phyloP scores from a whole-genome alignment of 768 basidiomycete species.

The Mycena filopes region DNA sequence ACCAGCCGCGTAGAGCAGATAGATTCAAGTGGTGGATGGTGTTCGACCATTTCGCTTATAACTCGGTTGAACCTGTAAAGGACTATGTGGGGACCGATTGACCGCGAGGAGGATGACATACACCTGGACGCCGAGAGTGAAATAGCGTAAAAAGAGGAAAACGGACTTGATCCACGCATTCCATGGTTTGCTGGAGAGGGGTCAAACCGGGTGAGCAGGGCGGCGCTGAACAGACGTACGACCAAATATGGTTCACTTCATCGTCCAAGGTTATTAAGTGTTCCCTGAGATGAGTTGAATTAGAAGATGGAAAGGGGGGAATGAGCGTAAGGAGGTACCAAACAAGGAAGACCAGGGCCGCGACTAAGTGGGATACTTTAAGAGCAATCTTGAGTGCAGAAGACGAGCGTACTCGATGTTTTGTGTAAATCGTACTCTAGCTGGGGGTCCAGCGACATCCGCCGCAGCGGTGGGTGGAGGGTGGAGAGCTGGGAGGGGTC shows the following conservation, averaged over 20 bases:
- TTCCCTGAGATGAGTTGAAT: constrained; percentile 36
- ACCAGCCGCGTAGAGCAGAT: constrained; percentile 25
- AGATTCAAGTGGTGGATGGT: constrained; percentile 3
- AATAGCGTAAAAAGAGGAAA: constrained; percentile 26
- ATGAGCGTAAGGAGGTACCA: constrained; percentile 30
- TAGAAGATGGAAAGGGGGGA: background rate
- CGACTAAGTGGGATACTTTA: constrained; percentile 24
- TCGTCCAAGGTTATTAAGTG: constrained; percentile 43
- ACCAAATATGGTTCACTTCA: constrained; percentile 46
- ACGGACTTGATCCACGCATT: constrained; percentile 28
- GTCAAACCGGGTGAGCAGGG: background rate
- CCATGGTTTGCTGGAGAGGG: constrained; percentile 20
- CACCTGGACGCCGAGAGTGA: constrained; percentile 28
- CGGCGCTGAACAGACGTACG: constrained; percentile 21
- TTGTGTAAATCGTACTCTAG: constrained; percentile 22
- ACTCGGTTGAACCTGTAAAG: constrained; percentile 24
- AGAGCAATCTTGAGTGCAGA: background rate
- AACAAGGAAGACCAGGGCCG: constrained; percentile 32
- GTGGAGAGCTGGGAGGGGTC: too few relatives aligned
- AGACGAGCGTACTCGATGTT: constrained; percentile 20
- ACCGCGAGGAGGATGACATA: background rate
- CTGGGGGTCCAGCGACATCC: constrained; percentile 7
- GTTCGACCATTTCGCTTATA: constrained; percentile 14
- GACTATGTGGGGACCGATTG: background rate
- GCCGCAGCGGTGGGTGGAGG: background rate